Evolutionary conservation across 2,329 filamentous ascomycete genomes (phyloP).

Genomic region (Samsoniella hepiali): DNA sequence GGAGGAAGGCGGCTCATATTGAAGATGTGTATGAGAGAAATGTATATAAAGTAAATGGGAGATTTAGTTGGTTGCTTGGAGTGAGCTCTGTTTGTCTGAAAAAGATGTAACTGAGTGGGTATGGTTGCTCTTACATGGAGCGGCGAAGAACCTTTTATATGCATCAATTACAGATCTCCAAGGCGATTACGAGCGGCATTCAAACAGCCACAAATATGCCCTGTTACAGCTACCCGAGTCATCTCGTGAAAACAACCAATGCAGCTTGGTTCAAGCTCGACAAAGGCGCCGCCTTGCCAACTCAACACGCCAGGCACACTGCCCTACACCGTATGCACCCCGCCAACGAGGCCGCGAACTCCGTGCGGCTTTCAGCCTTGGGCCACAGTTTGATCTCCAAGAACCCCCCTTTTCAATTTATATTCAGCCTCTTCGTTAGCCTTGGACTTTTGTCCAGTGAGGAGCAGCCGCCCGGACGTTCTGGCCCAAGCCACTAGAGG

Average conservation of each 20-base stretch:
- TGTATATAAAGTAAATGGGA: too few relatives aligned
- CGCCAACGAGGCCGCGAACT: background rate
- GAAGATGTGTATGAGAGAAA: background rate
- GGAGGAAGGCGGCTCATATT: constrained; percentile 36
- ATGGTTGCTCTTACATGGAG: too few relatives aligned
- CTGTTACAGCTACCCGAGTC: background rate
- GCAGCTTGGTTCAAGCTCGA: background rate
- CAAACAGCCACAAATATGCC: background rate
- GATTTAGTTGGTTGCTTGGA: background rate
- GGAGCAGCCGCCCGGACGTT: background rate
- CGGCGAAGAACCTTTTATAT: background rate
- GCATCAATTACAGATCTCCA: background rate
- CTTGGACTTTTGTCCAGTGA: background rate
- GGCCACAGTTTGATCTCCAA: background rate
- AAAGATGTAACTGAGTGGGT: background rate
- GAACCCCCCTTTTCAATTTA: background rate
- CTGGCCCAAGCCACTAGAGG: background rate
- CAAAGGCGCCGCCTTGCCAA: background rate
- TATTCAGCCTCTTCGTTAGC: background rate
- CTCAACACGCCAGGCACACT: background rate
- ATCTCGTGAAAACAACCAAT: background rate
- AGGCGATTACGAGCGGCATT: background rate
- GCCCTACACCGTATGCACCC: background rate
- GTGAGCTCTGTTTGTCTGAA: background rate
- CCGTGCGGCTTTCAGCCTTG: background rate